A percentile compares a stretch with the other conserved stretches of the same genome.
phyloP scores from a whole-genome alignment of 495 filamentous ascomycete species.

The Rhizodiscina lignyota region DNA sequence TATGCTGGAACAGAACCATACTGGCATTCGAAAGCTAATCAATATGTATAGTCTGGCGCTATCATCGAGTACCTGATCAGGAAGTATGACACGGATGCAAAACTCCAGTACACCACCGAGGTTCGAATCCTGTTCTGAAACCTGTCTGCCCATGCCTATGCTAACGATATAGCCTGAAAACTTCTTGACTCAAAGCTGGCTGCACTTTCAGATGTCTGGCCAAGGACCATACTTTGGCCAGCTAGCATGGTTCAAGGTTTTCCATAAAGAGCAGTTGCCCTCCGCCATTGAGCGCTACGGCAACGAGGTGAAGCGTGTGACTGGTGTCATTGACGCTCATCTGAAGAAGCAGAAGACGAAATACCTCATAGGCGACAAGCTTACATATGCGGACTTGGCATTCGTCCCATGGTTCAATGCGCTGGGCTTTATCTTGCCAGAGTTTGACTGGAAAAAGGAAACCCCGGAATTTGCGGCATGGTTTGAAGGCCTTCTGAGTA shows the following conservation, averaged over 20 bases:
- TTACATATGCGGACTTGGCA: slow-evolving; percentile 29
- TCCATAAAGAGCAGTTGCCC: slow-evolving; percentile 12
- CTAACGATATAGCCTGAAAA: slow-evolving; percentile 19
- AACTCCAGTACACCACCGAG: slow-evolving; percentile 13
- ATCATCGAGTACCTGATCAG: slow-evolving; percentile 20
- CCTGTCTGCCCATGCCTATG: no score
- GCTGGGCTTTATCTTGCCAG: neutral
- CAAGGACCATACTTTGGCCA: slow-evolving; percentile 28
- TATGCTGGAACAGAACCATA: slow-evolving; percentile 1
- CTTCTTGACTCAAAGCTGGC: slow-evolving; percentile 19
- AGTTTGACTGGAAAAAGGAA: no score
- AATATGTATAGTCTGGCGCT: slow-evolving; percentile 12
- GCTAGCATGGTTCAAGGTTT: slow-evolving; percentile 20
- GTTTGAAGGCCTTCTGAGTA: neutral
- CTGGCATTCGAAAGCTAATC: neutral
- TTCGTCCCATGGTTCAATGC: slow-evolving; percentile 29
- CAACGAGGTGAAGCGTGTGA: slow-evolving; percentile 29
- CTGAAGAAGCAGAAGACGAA: slow-evolving; percentile 15
- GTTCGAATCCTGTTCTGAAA: no score
- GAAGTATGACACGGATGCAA: slow-evolving; percentile 15
- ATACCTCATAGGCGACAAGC: slow-evolving; percentile 36
- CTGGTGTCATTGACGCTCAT: slow-evolving; percentile 25
- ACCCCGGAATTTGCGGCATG: neutral
- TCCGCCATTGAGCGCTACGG: slow-evolving; percentile 30
- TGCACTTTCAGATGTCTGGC: slow-evolving; percentile 25